Percentiles rank a stretch among this genome's conserved stretches.
Evolutionary conservation across 495 filamentous ascomycete species (phyloP).

Genomic region (Talaromyces trachyspermus): DNA sequence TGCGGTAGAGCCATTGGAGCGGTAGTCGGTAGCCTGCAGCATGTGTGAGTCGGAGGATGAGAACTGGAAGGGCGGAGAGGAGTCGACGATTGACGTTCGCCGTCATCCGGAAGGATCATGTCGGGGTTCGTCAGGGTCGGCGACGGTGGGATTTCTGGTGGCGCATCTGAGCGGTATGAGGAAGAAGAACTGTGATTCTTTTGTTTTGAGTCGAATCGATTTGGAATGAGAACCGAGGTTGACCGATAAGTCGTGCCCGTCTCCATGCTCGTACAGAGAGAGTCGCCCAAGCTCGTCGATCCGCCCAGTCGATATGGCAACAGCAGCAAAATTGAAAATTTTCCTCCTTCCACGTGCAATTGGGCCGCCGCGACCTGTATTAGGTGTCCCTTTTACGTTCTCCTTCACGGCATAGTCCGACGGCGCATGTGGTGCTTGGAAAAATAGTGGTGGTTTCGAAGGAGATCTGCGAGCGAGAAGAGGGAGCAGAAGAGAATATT

Average conservation of each 20-base stretch:
- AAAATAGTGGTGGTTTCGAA: no score
- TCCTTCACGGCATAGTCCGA: no score
- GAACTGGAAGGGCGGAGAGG: constrained; percentile 36
- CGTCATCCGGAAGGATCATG: constrained; percentile 74
- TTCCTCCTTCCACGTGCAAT: no score
- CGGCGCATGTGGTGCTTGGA: no score
- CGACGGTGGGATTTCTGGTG: constrained; percentile 41
- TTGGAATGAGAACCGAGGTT: constrained; percentile 7
- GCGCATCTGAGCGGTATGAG: constrained; percentile 1
- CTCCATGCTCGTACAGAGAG: no score
- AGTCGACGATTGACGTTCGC: constrained; percentile 50
- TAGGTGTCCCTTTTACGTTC: no score
- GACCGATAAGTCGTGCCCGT: constrained; percentile 2
- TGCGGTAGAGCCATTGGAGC: constrained; percentile 17
- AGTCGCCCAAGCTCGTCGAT: no score
- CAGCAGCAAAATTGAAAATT: no score
- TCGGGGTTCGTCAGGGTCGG: constrained; percentile 89
- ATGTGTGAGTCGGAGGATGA: background rate
- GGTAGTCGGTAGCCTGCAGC: background rate
- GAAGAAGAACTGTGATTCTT: background rate
- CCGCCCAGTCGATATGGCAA: no score
- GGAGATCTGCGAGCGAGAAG: no score
- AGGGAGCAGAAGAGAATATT: no score
- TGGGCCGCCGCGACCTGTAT: no score
- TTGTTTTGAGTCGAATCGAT: constrained; percentile 7